phyloP scores from a whole-genome alignment of 495 filamentous ascomycete genomes.

The Aspergillus asperescens region DNA sequence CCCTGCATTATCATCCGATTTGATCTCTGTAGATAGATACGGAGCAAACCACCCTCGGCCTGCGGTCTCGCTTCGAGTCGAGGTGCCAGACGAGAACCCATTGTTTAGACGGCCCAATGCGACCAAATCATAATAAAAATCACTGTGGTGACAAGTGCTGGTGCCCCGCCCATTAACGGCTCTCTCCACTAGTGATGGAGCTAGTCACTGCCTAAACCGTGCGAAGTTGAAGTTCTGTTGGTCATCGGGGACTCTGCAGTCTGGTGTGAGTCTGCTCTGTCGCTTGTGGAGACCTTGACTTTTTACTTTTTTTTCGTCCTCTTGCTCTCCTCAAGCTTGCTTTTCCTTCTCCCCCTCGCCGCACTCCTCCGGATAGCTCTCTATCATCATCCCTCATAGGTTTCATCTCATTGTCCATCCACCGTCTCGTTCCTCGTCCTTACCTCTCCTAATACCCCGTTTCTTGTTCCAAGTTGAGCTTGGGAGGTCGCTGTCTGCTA shows the following conservation, averaged over 20 bases:
- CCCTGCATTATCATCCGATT: not conserved
- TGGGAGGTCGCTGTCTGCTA: constrained; percentile 11
- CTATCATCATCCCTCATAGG: not conserved
- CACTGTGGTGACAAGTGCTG: constrained; percentile 14
- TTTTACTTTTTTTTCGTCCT: constrained; percentile 10
- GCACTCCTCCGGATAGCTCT: constrained; percentile 4
- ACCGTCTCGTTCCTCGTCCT: constrained; percentile 1
- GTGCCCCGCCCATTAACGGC: constrained; percentile 15
- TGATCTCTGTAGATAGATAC: not conserved
- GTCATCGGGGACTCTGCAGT: not conserved
- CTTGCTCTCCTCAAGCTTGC: constrained; percentile 10
- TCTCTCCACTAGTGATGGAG: constrained; percentile 9
- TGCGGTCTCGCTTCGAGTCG: not conserved
- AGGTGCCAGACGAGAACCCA: not conserved
- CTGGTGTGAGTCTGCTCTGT: too few relatives aligned
- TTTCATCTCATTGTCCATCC: constrained; percentile 6
- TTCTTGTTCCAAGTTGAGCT: constrained; percentile 12
- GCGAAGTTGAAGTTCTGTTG: not conserved
- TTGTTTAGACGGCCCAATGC: constrained; percentile 10
- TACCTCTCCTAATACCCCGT: constrained; percentile 10
- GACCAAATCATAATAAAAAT: constrained; percentile 13
- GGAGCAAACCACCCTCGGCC: not conserved
- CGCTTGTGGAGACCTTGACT: not conserved
- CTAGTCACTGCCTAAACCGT: constrained; percentile 3
- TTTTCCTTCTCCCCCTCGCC: constrained; percentile 2